Base-by-base conservation (phyloP, 768 basidiomycete genomes). In the Paxillus rubicundulus region DNA sequence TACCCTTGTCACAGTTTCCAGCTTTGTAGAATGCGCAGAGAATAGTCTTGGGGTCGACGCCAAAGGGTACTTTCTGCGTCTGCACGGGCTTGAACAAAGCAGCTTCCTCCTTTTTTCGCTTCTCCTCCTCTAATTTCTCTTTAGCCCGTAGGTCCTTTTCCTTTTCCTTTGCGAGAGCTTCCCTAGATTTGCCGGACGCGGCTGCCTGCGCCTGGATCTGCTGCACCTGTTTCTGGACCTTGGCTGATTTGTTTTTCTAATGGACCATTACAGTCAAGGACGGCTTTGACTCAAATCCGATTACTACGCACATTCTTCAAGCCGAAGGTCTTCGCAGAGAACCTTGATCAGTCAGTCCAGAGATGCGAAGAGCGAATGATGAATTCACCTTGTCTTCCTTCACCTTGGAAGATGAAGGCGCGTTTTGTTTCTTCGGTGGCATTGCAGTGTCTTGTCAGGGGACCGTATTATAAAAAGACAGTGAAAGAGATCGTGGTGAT, bases 31-130 rank as follows among this genome's bases (percentile, higher is more conserved):
- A 98, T 24, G 80, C 86, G 68, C 97, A 98, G 32, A 98, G 76
- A 32, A 98, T 75, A 13, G 91, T 93, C 79, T 97, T 98, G 24
- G 95, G 96, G 71, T 98, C 95, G 42, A 94, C 92, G 20, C 96
- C 96, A 53, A 96, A 92, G 0, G 96, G 92, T 39, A 98, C 80
- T 66, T 90, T 93, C 76, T 93, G 92, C 46, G 74, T 64, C 66
- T 89, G 86, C 45, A 86, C 85, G 43, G 91, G 87, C 63, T 87
- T 86, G 63, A 95, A 77, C 58, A 97, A 71, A 20, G 84, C 87
- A 2, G 89, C 88, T 59, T 94, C 87, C 74, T 95, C 89, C 71
- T 87, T 92, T 69, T 74, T 79, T 46, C 85, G 80, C 67, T 92
- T 90, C 72, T 89, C 92, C 67, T 88, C 91, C 16, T 92, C 89